Base-by-base conservation (phyloP, 2,329 filamentous ascomycete genomes). In the Cladosporium sp. region DNA sequence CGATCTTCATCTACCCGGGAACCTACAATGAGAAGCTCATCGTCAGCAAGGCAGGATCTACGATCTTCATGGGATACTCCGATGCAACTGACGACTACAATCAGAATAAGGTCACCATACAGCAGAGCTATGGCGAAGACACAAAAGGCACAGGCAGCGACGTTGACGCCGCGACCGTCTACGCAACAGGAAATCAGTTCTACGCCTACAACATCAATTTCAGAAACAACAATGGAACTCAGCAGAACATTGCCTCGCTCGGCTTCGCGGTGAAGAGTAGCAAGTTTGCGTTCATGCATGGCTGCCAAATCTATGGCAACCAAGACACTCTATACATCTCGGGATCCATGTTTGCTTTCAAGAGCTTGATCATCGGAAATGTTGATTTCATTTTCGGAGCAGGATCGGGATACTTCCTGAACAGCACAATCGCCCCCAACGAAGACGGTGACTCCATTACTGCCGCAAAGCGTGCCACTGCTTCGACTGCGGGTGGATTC, bases 301-400 rank as follows among this genome's bases (percentile, higher is more conserved):
- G 73, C 40, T 78, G 78, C 64, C 76, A 78, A 60, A 73, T 79
- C 14, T 75, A 73, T 35, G 76, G 78, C 14, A 78, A 78, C 66
- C 78, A 79, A 63, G 78, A 80, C 37, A 75, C 78, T 0, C 72
- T 80, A 10, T 70, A 74, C 57, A 73, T 80, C 50, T 77, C 74
- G 10, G 77, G 78, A 3, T 73, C 72, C 52, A 63, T 80, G n/a
- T 80, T 80, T 67, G 73, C 76, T 2, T 79, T 77, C 69, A 78
- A 79, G 67, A 76, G 74, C 8, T 78, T 79, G 65, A 74, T 80
- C 37, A 75, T 78, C 64, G 79, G 78, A 5, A 78, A 78, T 29
- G 74, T 80, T 37, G 79, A 82, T 44, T 81, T 82, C 75, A 82
- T 79, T 26, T 78, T 77, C 70, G 81, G 80, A 11, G 72, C 75